These are phyloP conservation scores for Saitozyma sp. DNA, from an alignment of 768 basidiomycete species.

Conservation along the genomic window DNA sequence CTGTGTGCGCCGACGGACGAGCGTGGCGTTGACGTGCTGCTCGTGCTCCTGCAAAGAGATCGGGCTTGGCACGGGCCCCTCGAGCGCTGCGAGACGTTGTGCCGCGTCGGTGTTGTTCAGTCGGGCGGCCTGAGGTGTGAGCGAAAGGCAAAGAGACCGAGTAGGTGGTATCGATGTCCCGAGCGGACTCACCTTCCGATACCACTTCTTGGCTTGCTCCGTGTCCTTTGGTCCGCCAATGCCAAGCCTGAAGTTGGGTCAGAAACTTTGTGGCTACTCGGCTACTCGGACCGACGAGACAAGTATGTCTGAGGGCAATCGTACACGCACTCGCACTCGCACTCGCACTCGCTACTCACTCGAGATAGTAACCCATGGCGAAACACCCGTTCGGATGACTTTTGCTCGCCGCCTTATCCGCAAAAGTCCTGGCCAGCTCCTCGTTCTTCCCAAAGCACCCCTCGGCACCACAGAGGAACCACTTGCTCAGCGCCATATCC, in stretches of 20 bases:
- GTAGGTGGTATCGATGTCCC: no score
- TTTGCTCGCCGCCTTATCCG: constrained; percentile 69
- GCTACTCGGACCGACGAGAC: no score
- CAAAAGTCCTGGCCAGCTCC: constrained; percentile 78
- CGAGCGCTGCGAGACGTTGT: constrained; percentile 70
- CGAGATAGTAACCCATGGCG: constrained; percentile 92
- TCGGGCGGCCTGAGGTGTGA: constrained; percentile 62
- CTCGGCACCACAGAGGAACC: constrained; percentile 87
- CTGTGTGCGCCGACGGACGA: constrained; percentile 78
- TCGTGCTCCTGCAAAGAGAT: constrained; percentile 81
- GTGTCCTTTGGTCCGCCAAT: constrained; percentile 64
- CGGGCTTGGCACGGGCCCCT: constrained; percentile 62
- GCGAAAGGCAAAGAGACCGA: no score
- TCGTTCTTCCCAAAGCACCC: constrained; percentile 83
- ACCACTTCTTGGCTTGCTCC: constrained; percentile 73
- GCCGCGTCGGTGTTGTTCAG: constrained; percentile 79
- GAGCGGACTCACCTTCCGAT: constrained; percentile 59
- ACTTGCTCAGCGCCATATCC: constrained; percentile 94
- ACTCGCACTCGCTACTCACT: constrained; percentile 50
- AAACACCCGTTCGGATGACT: constrained; percentile 82
- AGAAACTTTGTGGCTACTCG: not conserved
- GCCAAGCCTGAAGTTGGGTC: constrained; percentile 60
- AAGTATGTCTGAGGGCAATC: no score
- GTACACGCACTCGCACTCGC: not conserved
- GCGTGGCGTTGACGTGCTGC: constrained; percentile 69